These are phyloP conservation scores for Quercus rubra DNA, from an alignment of 306 rosid species.

Conservation along the genomic window DNA sequence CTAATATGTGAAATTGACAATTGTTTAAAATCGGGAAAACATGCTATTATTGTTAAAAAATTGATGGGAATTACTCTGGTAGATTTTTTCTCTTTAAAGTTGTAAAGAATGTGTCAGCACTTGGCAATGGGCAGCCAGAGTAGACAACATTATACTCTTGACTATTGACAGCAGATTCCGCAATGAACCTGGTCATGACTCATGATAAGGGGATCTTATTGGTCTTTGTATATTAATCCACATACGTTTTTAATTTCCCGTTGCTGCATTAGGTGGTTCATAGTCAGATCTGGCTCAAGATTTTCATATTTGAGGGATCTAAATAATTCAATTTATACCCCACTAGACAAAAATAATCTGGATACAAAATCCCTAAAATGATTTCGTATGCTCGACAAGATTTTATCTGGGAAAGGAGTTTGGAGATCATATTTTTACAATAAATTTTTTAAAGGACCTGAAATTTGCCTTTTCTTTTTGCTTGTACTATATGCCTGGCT, in stretches of 20 bases:
- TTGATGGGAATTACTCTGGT: not conserved
- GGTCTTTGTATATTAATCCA: not conserved
- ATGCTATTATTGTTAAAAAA: not conserved
- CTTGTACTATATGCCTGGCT: not conserved
- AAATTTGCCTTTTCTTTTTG: not conserved
- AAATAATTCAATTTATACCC: not conserved
- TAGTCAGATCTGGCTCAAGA: not conserved
- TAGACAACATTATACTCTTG: not conserved
- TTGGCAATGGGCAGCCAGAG: not conserved
- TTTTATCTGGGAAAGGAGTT: not conserved
- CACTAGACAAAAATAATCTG: not conserved
- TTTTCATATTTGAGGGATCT: not conserved
- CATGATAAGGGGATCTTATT: not conserved
- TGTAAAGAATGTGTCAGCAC: not conserved
- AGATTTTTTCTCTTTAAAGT: not conserved
- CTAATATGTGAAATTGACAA: not conserved
- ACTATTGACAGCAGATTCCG: not conserved
- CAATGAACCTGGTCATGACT: not conserved
- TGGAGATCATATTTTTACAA: not conserved
- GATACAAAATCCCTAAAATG: not conserved
- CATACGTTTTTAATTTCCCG: not conserved
- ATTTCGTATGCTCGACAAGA: not conserved
- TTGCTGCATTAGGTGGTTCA: no score
- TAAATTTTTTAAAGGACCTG: not conserved
- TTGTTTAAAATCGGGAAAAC: not conserved